Conservation (phyloP, 2,329 filamentous ascomycete species). For the Zymoseptoria passerinii region DNA sequence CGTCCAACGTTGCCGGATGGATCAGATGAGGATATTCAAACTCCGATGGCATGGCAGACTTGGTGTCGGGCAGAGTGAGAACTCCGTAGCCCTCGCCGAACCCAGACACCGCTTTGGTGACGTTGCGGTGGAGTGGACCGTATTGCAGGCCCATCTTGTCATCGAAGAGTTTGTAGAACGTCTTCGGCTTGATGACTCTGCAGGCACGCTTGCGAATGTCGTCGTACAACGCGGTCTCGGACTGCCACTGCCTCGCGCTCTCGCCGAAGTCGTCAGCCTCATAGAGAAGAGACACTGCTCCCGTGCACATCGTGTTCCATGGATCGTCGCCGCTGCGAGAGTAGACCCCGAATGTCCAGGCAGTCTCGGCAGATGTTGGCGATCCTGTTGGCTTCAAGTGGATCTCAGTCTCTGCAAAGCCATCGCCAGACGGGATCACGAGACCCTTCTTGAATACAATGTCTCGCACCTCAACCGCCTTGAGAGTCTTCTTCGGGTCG, state of each 20-base stretch:
- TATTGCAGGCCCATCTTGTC: conserved; percentile 12
- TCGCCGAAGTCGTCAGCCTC: background rate
- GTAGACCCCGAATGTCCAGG: conserved; percentile 1
- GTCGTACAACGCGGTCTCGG: background rate
- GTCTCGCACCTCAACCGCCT: conserved; percentile 39
- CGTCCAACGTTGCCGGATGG: conserved; percentile 51
- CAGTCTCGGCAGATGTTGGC: background rate
- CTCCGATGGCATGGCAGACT: conserved; percentile 44
- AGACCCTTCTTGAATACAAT: conserved; percentile 24
- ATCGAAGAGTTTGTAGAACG: conserved; percentile 3
- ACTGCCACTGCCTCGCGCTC: background rate
- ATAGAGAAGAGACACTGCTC: background rate
- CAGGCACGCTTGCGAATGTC: background rate
- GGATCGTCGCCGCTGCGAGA: conserved; percentile 4
- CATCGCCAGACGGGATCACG: conserved; percentile 4
- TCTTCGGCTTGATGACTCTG: conserved; percentile 2
- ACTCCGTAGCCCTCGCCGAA: conserved; percentile 1
- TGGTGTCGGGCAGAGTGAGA: conserved; percentile 31
- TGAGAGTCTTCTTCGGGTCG: background rate
- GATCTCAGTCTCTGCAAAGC: background rate
- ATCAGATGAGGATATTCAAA: conserved; percentile 49
- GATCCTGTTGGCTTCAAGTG: background rate
- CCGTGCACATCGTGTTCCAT: conserved; percentile 3
- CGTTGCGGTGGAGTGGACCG: conserved; percentile 11
- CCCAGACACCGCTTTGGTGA: conserved; percentile 2